Conservation (phyloP, 2,329 filamentous ascomycete genomes). For the Colletotrichum gloeosporioides region DNA sequence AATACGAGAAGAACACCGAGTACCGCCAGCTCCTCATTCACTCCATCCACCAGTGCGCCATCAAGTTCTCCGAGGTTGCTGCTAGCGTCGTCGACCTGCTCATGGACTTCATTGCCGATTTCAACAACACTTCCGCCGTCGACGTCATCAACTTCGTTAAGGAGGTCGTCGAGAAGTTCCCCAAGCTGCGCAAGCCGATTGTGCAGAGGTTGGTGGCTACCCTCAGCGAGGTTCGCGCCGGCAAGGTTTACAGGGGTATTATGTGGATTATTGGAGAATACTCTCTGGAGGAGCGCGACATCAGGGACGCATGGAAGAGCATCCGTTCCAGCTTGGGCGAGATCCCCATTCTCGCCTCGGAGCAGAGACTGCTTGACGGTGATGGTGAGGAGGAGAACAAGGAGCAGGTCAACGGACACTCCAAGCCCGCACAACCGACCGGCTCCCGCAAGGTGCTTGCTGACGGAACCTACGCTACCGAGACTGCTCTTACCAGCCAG, state of each 20-base stretch:
- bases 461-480: constrained; percentile 96
- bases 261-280: constrained; percentile 99
- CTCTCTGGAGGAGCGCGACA: constrained; percentile 90
- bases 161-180: constrained; percentile 98
- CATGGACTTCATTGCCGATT: constrained; percentile 99
- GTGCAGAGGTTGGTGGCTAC: constrained; percentile 89
- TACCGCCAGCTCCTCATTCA: constrained; percentile 96
- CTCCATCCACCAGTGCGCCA: constrained; percentile 96
- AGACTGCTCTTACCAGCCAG: constrained; percentile 93
- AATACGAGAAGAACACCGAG: constrained; percentile 97
- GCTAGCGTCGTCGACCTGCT: constrained; percentile 94
- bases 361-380: constrained; percentile 89
- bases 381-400: constrained; percentile 69
- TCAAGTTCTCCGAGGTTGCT: constrained; percentile 98
- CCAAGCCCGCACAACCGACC: constrained; percentile 76
- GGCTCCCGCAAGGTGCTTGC: constrained; percentile 92
- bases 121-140: constrained; percentile 95
- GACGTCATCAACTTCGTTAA: constrained; percentile 99
- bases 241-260: constrained; percentile 95
- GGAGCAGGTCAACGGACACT: constrained; percentile 79
- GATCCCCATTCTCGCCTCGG: constrained; percentile 94
- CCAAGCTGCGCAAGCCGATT: constrained; percentile 84
- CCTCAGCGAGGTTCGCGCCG: constrained; percentile 89
- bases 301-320: constrained; percentile 94
- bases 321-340: constrained; percentile 94